These are phyloP conservation scores for Wakefieldia striispora DNA, from an alignment of 768 basidiomycete genomes.

Conservation along the genomic window DNA sequence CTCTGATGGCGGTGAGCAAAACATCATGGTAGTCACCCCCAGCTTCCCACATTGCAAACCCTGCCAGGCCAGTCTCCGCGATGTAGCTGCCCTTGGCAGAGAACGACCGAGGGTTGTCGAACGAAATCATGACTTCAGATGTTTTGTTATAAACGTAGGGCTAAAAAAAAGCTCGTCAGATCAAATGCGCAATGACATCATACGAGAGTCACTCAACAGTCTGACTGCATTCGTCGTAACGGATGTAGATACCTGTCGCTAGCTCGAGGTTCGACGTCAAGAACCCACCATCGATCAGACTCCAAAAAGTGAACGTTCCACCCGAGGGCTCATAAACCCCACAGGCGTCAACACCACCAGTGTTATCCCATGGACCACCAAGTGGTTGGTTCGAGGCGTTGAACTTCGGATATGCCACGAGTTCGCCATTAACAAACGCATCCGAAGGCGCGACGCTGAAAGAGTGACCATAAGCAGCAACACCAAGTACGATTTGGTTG, in stretches of 20 bases:
- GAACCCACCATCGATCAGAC: slow-evolving; percentile 56
- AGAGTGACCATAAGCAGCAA: slow-evolving; percentile 81
- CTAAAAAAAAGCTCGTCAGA: slow-evolving; percentile 36
- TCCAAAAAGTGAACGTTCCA: slow-evolving; percentile 61
- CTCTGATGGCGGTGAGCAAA: slow-evolving; percentile 55
- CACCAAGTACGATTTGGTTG: slow-evolving; percentile 70
- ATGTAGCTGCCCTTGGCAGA: slow-evolving; percentile 61
- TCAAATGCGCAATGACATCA: neutral
- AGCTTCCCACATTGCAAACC: slow-evolving; percentile 73
- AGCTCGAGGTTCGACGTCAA: slow-evolving; percentile 31
- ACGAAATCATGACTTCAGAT: slow-evolving; percentile 60
- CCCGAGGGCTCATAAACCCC: slow-evolving; percentile 45
- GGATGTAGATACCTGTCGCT: slow-evolving; percentile 47
- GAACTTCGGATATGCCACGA: slow-evolving; percentile 52
- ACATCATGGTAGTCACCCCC: slow-evolving; percentile 63
- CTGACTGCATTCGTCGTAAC: slow-evolving; percentile 68
- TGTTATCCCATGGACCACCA: slow-evolving; percentile 59
- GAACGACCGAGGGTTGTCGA: slow-evolving; percentile 60
- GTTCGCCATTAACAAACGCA: slow-evolving; percentile 35
- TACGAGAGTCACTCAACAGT: slow-evolving; percentile 49
- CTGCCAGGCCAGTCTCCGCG: slow-evolving; percentile 48
- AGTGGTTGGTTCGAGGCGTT: slow-evolving; percentile 39
- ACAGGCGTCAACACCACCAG: slow-evolving; percentile 50
- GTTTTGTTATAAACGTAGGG: slow-evolving; percentile 62
- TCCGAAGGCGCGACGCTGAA: slow-evolving; percentile 42